Percentiles rank a stretch among this genome's conserved stretches.
Conservation (phyloP, 345 rosid species). For the Pugionium cornutum region DNA sequence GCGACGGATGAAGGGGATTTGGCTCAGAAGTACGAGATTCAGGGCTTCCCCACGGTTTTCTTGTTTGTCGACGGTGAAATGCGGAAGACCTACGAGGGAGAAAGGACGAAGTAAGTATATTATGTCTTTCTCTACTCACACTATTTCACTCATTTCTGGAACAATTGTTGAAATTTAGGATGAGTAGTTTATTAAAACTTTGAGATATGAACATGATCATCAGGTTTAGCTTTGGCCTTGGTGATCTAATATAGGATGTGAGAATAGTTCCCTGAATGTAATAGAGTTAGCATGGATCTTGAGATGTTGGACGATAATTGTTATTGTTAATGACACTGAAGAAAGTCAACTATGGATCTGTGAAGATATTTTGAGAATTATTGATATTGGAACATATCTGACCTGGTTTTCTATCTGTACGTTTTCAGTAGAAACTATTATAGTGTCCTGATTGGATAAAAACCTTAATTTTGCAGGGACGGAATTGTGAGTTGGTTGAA, state of each 20-base stretch:
- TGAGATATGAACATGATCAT: too few relatives aligned
- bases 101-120: conserved; percentile 37
- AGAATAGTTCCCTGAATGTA: too few relatives aligned
- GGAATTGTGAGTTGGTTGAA: conserved; percentile 49
- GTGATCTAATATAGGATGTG: too few relatives aligned
- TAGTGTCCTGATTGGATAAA: background rate
- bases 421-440: conserved; percentile 6
- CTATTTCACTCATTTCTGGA: too few relatives aligned
- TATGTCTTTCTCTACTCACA: background rate
- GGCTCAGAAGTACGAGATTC: conserved; percentile 44
- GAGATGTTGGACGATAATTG: too few relatives aligned
- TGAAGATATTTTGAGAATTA: background rate
- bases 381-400: conserved; percentile 5
- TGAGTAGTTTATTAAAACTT: too few relatives aligned
- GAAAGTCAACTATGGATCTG: background rate
- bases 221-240: too few relatives aligned
- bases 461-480: conserved; percentile 34
- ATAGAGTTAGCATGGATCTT: too few relatives aligned
- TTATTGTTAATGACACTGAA: too few relatives aligned
- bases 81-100: conserved; percentile 40
- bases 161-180: too few relatives aligned
- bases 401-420: conserved; percentile 10
- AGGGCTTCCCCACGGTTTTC: conserved; percentile 41
- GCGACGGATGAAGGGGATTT: conserved; percentile 43
- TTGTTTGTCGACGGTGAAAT: conserved; percentile 41